These are phyloP conservation scores for Plasmodium blacklocki DNA, from an alignment of 169 alveolate species.

Conservation along the genomic window DNA sequence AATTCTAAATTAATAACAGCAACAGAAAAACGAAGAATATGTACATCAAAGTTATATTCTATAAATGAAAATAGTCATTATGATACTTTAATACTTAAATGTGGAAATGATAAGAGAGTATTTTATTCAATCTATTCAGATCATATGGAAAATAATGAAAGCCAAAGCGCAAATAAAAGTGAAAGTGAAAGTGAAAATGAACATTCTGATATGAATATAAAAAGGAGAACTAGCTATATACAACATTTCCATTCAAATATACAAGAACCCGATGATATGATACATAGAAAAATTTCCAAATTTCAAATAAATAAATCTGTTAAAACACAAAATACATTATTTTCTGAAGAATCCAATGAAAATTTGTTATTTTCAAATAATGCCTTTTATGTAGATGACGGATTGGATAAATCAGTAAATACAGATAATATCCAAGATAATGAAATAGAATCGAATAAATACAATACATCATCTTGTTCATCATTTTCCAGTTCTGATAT, in stretches of 20 bases:
- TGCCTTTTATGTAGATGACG: conserved; percentile 44
- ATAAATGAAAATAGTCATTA: background rate
- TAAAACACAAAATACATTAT: conserved; percentile 6
- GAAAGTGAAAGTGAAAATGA: background rate
- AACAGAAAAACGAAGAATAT: conserved; percentile 9
- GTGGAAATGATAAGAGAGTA: conserved; percentile 4
- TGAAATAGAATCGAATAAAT: conserved; percentile 8
- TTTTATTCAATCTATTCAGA: conserved; percentile 23
- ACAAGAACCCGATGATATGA: background rate
- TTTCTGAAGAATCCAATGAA: conserved; percentile 31
- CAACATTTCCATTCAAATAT: conserved; percentile 4
- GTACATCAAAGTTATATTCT: conserved; percentile 6
- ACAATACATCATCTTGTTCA: background rate
- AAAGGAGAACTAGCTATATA: too few relatives aligned
- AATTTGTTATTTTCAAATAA: conserved; percentile 7
- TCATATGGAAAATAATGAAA: background rate
- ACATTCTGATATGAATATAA: background rate
- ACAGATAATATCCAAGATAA: conserved; percentile 16
- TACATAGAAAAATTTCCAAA: background rate
- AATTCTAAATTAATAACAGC: conserved; percentile 2
- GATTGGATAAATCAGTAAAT: conserved; percentile 16
- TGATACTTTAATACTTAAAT: background rate
- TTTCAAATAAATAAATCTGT: conserved; percentile 32
- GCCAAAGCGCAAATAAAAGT: background rate
- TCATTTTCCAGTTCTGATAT: background rate